Base-by-base conservation (phyloP, 2,329 filamentous ascomycete genomes). In the Colletotrichum limetticola region DNA sequence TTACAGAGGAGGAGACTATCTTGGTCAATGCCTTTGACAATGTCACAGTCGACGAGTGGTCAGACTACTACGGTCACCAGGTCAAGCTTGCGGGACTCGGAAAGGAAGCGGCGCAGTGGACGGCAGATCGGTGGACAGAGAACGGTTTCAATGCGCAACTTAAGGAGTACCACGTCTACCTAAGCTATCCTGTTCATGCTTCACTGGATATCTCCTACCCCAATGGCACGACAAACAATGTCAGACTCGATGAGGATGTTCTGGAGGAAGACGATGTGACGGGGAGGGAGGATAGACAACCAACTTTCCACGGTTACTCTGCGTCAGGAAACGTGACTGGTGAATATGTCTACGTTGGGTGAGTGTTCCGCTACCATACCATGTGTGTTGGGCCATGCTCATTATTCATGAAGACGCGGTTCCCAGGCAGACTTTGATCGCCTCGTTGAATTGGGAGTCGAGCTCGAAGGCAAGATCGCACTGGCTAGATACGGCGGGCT, bases 241-340 rank as follows among this genome's bases (percentile, higher is more conserved):
- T 94, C 2, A 90, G 86, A 5, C 81, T 96, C 63, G 91, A 93
- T 76, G 94, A 97, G 80, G 92, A 94, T 76, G 88, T 93, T 1
- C 82, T 97, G 2, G 86, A 91, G 5, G 91, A 94, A 72, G 94
- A 97, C 79, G 87, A 90, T n/a, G 94, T 93, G 0, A 93, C 90
- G 35, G 88, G 90, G n/a, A 85, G 93, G 42, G 84, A 87, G 6
- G 88, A 94, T 74, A 86, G 93, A 32, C 88, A 95, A 26, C 94
- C 94, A 6, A 94, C 92, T 0, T 97, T 96, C 82, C 93, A 97
- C 76, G 94, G 94, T 12, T 97, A 97, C 79, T 95, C 93, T 1
- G 94, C 94, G 0, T 92, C 86, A 42, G 94, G 94, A 0, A 94
- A 94, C 78, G 93, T 93, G 16, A 94, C 92, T 0, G 93, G 91